A percentile compares a stretch with the other conserved stretches of the same genome.
Conservation (phyloP, 495 filamentous ascomycete genomes). For the Tuber brumale region DNA sequence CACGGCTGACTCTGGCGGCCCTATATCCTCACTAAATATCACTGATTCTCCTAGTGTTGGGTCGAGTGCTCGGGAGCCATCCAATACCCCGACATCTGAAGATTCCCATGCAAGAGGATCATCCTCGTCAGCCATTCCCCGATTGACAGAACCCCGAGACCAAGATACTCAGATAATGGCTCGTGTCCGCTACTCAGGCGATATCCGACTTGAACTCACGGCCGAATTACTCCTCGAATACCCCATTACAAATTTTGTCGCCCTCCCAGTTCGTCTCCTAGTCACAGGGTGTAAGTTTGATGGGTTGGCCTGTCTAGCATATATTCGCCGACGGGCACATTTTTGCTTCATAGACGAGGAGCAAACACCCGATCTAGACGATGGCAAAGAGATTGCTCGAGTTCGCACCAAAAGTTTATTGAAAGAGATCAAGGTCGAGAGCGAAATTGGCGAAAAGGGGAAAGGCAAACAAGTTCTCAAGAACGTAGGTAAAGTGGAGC, state of each 20-base stretch:
- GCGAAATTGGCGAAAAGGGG: slow-evolving; percentile 88
- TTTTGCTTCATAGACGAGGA: slow-evolving; percentile 89
- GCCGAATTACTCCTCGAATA: slow-evolving; percentile 95
- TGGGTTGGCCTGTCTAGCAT: slow-evolving; percentile 82
- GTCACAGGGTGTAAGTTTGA: slow-evolving; percentile 93
- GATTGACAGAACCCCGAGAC: slow-evolving; percentile 47
- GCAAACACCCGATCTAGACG: slow-evolving; percentile 41
- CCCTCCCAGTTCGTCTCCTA: slow-evolving; percentile 81
- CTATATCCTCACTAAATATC: slow-evolving; percentile 11
- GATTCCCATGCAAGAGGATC: slow-evolving; percentile 17
- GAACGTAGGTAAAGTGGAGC: slow-evolving; percentile 97
- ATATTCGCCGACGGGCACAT: slow-evolving; percentile 74
- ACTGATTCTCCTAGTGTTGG: slow-evolving; percentile 14
- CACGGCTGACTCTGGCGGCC: slow-evolving; percentile 22
- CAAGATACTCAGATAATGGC: slow-evolving; percentile 84
- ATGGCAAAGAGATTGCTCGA: slow-evolving; percentile 28
- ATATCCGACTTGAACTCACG: slow-evolving; percentile 77
- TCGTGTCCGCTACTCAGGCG: slow-evolving; percentile 77
- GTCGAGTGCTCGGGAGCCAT: neutral
- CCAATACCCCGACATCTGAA: slow-evolving; percentile 19
- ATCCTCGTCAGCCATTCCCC: slow-evolving; percentile 37
- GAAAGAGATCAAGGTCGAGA: slow-evolving; percentile 90
- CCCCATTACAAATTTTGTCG: slow-evolving; percentile 93
- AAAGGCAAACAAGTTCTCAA: slow-evolving; percentile 89
- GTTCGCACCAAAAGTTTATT: slow-evolving; percentile 45